Conservation (phyloP, 306 rosid species). For the Vigna radiata region DNA sequence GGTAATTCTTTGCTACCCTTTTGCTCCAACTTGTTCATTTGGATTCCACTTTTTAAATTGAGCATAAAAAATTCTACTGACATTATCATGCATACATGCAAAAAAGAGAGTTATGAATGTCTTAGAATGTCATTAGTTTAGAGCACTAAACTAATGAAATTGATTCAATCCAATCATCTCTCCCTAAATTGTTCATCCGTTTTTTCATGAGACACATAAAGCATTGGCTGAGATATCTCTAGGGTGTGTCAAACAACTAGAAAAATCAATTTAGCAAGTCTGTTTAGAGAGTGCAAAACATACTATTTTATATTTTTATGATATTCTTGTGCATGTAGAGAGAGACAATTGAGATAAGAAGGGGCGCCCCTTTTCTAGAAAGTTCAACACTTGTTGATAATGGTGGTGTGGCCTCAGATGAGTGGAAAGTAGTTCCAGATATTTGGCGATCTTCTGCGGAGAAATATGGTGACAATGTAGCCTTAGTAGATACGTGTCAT, state of each 20-base stretch:
- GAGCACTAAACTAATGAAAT: not conserved
- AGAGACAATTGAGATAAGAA: slow-evolving; percentile 64
- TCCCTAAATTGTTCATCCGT: not conserved
- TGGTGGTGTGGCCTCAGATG: slow-evolving; percentile 55
- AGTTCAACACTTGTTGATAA: slow-evolving; percentile 53
- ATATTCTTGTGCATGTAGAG: slow-evolving; percentile 48
- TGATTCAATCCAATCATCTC: not conserved
- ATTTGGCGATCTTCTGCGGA: slow-evolving; percentile 91
- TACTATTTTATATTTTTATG: not conserved
- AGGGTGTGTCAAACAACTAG: slow-evolving; percentile 18
- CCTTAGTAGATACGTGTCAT: slow-evolving; percentile 83
- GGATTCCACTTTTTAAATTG: not conserved
- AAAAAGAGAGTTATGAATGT: not conserved
- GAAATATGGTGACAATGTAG: slow-evolving; percentile 81
- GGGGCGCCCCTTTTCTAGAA: slow-evolving; percentile 81
- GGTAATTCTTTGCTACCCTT: slow-evolving; percentile 49
- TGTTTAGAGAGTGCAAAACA: not conserved
- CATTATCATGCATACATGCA: not conserved
- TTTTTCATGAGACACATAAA: not conserved
- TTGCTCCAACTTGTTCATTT: not conserved
- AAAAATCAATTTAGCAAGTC: not conserved
- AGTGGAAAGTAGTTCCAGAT: slow-evolving; percentile 95
- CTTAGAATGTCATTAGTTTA: not conserved
- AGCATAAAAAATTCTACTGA: not conserved
- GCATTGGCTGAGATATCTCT: not conserved